Base-by-base conservation (phyloP, 192 early-diverging fungal genomes). In the Entomortierella beljakovae region DNA sequence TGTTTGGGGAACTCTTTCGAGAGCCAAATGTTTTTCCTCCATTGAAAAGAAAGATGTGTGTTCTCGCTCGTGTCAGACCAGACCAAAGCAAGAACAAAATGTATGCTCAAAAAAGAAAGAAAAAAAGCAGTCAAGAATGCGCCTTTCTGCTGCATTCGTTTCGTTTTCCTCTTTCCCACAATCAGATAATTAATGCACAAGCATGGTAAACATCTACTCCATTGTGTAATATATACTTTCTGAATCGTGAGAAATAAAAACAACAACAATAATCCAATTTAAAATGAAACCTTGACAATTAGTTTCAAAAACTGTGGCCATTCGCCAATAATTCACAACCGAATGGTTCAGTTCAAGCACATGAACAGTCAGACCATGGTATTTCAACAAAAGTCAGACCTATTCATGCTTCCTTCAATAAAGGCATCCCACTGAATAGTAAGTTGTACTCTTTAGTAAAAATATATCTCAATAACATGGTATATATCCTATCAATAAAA, bases 231-330 rank as follows among this genome's bases (percentile, higher is more conserved):
- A n/a, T n/a, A n/a, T n/a, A n/a, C n/a, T n/a, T n/a, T n/a, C n/a
- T n/a, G n/a, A n/a, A n/a, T n/a, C 42, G 42, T 43, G 42, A 8
- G 42, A 8, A 43, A 43, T 11, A 40, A 25, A 61, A 42, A n/a
- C n/a, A n/a, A n/a, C n/a, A n/a, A n/a, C 23, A 25, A 26, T 43
- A 4, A 11, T 63, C 32, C 43, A 8, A 48, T 31, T 37, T n/a
- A 26, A 25, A 46, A 40, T 40, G 37, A 32, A 23, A 2, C n/a
- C 13, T 38, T 43, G 40, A 42, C 26, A 38, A 49, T 11, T 68
- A 76, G 72, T 76, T 76, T 33, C 72, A 75, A 32, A 77, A 77
- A 25, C 61, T 77, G 31, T 77, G 74, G 74, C 74, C 66, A 31
- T 77, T 77, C 61, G 69, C 52, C 66, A 69, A 48, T 31, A 23